Evolutionary conservation across 176 grass and related monocot species (phyloP), one percentile per base, ranked within the genome.

Genomic region (Microstegium vimineum): DNA sequence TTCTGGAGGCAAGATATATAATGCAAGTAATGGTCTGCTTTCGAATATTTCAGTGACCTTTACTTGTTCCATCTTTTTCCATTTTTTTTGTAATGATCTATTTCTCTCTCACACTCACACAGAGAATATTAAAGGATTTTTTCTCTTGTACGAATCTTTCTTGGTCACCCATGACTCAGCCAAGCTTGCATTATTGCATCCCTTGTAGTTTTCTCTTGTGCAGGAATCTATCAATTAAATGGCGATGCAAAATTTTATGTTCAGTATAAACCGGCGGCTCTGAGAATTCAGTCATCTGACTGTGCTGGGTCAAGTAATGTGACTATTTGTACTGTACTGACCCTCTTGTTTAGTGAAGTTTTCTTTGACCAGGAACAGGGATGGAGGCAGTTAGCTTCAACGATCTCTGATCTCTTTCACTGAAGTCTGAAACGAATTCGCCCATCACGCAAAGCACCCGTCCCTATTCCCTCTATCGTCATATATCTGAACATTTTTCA

Each of bases 101-200:
- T 46, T 1, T 56, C n/a, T 59, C 54, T 11, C 9, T 25, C 22
- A 10, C 16, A 6, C 8, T 23, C 22, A 10, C 52, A 23, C 18
- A 54, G 22, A 10, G 0, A 83, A 77, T 56, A 87, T 62, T 27
- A 17, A 45, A 28, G 1, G 2, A 4, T 27, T 5, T 26, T 83
- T 57, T 83, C 33, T 46, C n/a, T n/a, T n/a, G 26, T 34, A 46
- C 66, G 66, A 78, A 77, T 86, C 35, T 76, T 72, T 69, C 27
- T 59, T 18, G 10, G 78, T 86, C 88, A 78, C 74, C 16, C 45
- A 23, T 82, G 82, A 86, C 73, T 66, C 73, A 38, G 66, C 77
- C 34, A 4, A 5, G 2, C 9, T 26, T 11, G 82, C 43, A 70
- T 71, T 67, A 57, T 73, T 59, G 2, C 5, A 15, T 38, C 26